Percentiles rank a stretch among this genome's conserved stretches.
These are phyloP conservation scores for Solanum medicagineum DNA, from an alignment of 257 asterid genomes.

Conservation along the genomic window DNA sequence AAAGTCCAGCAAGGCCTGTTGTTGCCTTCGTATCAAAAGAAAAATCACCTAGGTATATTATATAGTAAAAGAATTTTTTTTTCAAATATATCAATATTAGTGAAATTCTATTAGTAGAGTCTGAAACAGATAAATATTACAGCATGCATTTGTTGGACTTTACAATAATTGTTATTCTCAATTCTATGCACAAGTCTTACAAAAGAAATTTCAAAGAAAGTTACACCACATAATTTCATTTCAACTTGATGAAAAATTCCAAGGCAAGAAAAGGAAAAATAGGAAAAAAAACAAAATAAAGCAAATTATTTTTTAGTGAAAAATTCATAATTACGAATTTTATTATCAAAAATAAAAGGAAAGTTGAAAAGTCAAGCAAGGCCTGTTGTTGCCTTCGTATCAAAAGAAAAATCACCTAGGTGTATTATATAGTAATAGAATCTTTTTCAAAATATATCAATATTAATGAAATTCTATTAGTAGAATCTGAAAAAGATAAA, in stretches of 20 bases:
- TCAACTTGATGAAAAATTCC: neutral
- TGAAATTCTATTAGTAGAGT: too few species aligned
- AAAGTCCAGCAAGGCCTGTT: neutral
- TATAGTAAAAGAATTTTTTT: too few species aligned
- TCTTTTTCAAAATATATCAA: too few species aligned
- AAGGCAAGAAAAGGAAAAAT: neutral
- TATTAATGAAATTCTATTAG: too few species aligned
- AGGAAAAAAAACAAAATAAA: neutral
- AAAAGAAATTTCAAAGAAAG: neutral
- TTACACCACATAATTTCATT: neutral
- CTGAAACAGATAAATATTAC: too few species aligned
- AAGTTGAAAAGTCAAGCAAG: neutral
- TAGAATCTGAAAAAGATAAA: too few species aligned
- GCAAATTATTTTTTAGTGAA: neutral
- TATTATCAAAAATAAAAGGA: neutral
- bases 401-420: too few species aligned
- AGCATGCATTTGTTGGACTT: too few species aligned
- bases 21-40: neutral
- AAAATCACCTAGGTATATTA: too few species aligned
- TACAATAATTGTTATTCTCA: too few species aligned
- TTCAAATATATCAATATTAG: too few species aligned
- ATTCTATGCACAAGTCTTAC: neutral
- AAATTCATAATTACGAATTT: neutral
- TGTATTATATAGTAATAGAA: too few species aligned
- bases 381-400: neutral